Evolutionary conservation across 1,284 basidiomycete species (phyloP).

Genomic region (Mycosarcoma mackinlayi): DNA sequence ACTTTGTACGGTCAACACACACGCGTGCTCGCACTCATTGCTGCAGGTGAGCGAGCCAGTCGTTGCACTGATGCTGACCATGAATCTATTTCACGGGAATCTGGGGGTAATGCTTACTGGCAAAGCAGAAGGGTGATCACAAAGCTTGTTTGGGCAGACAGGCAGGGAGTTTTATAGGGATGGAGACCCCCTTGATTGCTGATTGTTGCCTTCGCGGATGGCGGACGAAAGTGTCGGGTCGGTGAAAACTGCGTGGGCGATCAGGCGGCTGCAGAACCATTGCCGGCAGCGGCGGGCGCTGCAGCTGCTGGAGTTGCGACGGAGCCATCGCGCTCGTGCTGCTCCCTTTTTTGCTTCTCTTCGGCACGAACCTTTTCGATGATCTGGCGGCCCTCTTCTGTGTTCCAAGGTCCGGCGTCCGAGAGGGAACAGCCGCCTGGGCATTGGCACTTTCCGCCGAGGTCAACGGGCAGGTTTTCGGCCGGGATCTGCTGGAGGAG

Average conservation of each 20-base stretch:
- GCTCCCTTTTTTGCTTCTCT: constrained; percentile 43
- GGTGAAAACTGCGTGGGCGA: not conserved
- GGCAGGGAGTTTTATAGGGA: not conserved
- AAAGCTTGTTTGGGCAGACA: too few species aligned
- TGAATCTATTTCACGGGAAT: constrained; percentile 11
- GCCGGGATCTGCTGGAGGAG: constrained; percentile 73
- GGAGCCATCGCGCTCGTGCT: constrained; percentile 28
- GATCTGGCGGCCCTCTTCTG: constrained; percentile 64
- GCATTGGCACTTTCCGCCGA: constrained; percentile 87
- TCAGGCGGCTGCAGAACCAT: constrained; percentile 17
- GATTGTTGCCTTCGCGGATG: too few species aligned
- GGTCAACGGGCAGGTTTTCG: constrained; percentile 84
- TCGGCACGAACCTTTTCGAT: constrained; percentile 57
- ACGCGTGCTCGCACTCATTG: too few species aligned
- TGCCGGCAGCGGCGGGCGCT: constrained; percentile 12
- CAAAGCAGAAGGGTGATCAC: too few species aligned
- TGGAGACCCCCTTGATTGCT: too few species aligned
- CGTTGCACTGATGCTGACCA: not conserved
- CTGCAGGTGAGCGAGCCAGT: not conserved
- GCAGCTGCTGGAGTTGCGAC: constrained; percentile 14
- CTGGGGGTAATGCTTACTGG: too few species aligned
- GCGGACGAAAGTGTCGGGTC: too few species aligned
- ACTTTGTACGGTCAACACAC: too few species aligned
- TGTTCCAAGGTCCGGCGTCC: constrained; percentile 93
- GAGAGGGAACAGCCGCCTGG: constrained; percentile 84